Conservation (phyloP, 164 flowering plant genomes). For the Nymphaea thermarum region DNA sequence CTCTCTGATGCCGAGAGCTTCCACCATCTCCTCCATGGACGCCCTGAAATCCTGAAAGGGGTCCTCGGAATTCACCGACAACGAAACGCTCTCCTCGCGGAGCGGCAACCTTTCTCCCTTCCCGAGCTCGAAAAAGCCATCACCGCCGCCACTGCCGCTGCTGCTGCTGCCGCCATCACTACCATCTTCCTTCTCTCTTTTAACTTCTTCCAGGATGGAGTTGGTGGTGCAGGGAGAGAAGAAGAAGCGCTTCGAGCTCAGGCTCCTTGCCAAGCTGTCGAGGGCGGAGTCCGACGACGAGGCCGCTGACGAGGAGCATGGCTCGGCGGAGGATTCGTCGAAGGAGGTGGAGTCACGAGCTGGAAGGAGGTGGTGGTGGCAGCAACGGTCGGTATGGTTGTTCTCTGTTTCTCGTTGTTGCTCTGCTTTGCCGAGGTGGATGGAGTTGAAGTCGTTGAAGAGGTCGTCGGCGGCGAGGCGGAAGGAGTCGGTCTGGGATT, state of each 20-base stretch:
- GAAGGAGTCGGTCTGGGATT: slow-evolving; percentile 20
- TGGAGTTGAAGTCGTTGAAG: slow-evolving; percentile 10
- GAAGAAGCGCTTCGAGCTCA: slow-evolving; percentile 17
- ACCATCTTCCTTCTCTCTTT: background rate
- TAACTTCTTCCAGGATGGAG: slow-evolving; percentile 9
- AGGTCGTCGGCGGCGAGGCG: slow-evolving; percentile 6
- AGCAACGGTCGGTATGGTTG: background rate
- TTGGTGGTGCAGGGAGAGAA: slow-evolving; percentile 22
- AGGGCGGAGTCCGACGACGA: slow-evolving; percentile 1
- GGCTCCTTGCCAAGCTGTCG: background rate
- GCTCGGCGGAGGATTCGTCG: slow-evolving; percentile 3
- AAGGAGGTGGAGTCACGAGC: slow-evolving; percentile 2
- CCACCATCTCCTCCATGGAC: slow-evolving; percentile 22
- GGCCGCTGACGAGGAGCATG: slow-evolving; percentile 18
- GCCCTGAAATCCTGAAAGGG: slow-evolving; percentile 17
- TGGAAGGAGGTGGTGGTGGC: background rate
- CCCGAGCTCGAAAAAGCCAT: background rate
- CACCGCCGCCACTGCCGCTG: background rate
- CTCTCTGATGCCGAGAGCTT: slow-evolving; percentile 9
- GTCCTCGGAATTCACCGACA: slow-evolving; percentile 12
- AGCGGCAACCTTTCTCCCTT: slow-evolving; percentile 1
- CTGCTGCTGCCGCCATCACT: background rate
- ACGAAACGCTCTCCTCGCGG: slow-evolving; percentile 5
- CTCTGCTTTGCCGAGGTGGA: slow-evolving; percentile 9
- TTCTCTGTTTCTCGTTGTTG: background rate